phyloP scores from a whole-genome alignment of 805 yeast species.

The Candida endomychidarum region DNA sequence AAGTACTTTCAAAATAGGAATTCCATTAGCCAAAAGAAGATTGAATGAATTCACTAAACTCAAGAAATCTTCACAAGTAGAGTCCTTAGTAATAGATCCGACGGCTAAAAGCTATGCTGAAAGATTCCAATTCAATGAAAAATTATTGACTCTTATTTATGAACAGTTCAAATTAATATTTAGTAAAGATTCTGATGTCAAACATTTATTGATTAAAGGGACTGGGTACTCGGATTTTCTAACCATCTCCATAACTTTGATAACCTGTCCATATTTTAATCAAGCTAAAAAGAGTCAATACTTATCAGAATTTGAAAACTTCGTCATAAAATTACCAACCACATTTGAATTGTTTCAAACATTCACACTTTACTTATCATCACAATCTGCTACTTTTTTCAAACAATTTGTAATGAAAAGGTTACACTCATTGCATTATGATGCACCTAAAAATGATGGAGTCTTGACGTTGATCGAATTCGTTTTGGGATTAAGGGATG shows the following conservation, averaged over 20 bases:
- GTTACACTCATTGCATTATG: slow-evolving; percentile 54
- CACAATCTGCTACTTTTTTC: slow-evolving; percentile 48
- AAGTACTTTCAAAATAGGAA: slow-evolving; percentile 52
- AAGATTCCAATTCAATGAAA: slow-evolving; percentile 18
- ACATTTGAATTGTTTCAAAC: slow-evolving; percentile 66
- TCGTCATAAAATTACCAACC: slow-evolving; percentile 46
- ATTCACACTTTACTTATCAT: slow-evolving; percentile 57
- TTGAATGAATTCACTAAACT: slow-evolving; percentile 47
- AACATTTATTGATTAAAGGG: slow-evolving; percentile 57
- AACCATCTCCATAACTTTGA: slow-evolving; percentile 46
- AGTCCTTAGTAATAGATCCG: slow-evolving; percentile 11
- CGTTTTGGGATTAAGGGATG: slow-evolving; percentile 72
- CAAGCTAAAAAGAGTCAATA: slow-evolving; percentile 15
- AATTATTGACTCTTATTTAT: slow-evolving; percentile 29
- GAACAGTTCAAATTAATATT: slow-evolving; percentile 35
- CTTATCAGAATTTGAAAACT: slow-evolving; percentile 22
- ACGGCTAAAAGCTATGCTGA: slow-evolving; percentile 16
- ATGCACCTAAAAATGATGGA: slow-evolving; percentile 59
- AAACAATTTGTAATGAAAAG: slow-evolving; percentile 46
- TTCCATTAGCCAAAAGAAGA: slow-evolving; percentile 62
- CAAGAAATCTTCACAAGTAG: slow-evolving; percentile 25
- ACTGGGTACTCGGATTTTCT: slow-evolving; percentile 65
- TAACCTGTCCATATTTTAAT: slow-evolving; percentile 31
- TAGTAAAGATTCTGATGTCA: slow-evolving; percentile 46
- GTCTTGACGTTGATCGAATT: slow-evolving; percentile 73